Evolutionary conservation across 345 rosid genomes (phyloP).

Genomic region (Sonneratia caseolaris): DNA sequence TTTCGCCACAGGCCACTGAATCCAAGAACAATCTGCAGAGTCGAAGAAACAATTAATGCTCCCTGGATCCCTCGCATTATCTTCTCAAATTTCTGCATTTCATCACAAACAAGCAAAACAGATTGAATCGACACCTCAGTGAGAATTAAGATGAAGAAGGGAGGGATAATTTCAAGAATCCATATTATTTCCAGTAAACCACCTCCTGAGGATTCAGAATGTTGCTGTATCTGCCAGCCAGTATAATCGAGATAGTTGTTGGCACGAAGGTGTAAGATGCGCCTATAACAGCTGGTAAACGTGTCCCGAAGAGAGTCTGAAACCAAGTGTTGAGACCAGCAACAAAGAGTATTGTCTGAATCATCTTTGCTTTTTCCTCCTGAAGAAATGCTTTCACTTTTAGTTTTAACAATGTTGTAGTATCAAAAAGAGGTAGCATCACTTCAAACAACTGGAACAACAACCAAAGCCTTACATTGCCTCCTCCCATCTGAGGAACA

Average conservation of each 20-base stretch:
- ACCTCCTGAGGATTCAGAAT: constrained; percentile 88
- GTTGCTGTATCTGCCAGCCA: constrained; percentile 75
- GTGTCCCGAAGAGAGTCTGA: constrained; percentile 76
- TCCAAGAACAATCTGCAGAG: constrained; percentile 81
- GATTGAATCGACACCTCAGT: constrained; percentile 2
- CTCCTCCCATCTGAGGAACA: constrained; percentile 97
- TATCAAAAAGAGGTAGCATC: neutral
- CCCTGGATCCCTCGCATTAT: constrained; percentile 93
- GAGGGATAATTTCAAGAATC: neutral
- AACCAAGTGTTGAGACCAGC: constrained; percentile 76
- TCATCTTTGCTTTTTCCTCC: constrained; percentile 93
- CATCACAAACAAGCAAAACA: constrained; percentile 1
- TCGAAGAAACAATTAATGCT: constrained; percentile 86
- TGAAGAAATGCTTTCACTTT: constrained; percentile 13
- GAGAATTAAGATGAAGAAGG: neutral
- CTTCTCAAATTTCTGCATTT: constrained; percentile 66
- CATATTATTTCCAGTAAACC: constrained; percentile 1
- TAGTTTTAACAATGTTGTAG: neutral
- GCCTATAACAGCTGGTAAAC: constrained; percentile 87
- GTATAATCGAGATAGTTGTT: constrained; percentile 66
- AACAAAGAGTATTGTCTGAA: constrained; percentile 84
- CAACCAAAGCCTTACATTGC: constrained; percentile 41
- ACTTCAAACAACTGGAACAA: neutral
- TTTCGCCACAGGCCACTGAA: constrained; percentile 99
- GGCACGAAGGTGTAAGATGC: constrained; percentile 81